Percentiles rank a stretch among this genome's conserved stretches.
Conservation (phyloP, 2,329 filamentous ascomycete species). For the Hyphodiscus sp. region DNA sequence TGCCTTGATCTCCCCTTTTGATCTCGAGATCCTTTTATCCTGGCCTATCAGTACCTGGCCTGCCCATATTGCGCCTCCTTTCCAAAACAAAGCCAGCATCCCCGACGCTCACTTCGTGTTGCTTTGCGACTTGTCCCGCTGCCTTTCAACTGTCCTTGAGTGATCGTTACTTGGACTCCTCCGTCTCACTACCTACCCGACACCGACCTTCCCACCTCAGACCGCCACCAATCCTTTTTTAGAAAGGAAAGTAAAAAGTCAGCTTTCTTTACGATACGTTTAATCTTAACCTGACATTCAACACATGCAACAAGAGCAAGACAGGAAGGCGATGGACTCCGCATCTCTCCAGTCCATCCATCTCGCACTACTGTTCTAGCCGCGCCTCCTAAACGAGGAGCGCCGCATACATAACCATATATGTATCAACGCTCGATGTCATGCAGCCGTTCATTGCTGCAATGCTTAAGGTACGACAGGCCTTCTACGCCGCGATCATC, state of each 20-base stretch:
- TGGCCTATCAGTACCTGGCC: not conserved
- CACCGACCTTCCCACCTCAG: not conserved
- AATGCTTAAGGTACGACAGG: constrained; percentile 51
- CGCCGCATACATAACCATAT: constrained; percentile 15
- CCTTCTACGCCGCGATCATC: constrained; percentile 46
- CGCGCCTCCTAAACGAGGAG: constrained; percentile 13
- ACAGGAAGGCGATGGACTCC: constrained; percentile 16
- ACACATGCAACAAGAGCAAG: constrained; percentile 7
- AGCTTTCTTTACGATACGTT: not conserved
- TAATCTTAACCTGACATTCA: not conserved
- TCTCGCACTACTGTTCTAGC: constrained; percentile 15
- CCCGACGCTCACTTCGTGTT: not conserved
- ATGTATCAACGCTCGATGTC: constrained; percentile 26
- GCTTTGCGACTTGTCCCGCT: not conserved
- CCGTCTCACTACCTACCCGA: not conserved
- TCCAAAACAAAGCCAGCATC: not conserved
- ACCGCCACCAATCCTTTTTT: not conserved
- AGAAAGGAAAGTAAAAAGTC: not conserved
- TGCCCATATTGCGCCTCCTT: not conserved
- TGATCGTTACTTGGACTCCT: not conserved
- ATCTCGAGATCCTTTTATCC: not conserved
- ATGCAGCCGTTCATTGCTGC: constrained; percentile 47
- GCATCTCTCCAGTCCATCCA: constrained; percentile 7
- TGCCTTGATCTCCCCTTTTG: not conserved
- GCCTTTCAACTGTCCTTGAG: not conserved